A percentile compares a stretch with the other conserved stretches of the same genome.
Evolutionary conservation across 2,329 filamentous ascomycete genomes (phyloP).

Genomic region (Aspergillus ruber): DNA sequence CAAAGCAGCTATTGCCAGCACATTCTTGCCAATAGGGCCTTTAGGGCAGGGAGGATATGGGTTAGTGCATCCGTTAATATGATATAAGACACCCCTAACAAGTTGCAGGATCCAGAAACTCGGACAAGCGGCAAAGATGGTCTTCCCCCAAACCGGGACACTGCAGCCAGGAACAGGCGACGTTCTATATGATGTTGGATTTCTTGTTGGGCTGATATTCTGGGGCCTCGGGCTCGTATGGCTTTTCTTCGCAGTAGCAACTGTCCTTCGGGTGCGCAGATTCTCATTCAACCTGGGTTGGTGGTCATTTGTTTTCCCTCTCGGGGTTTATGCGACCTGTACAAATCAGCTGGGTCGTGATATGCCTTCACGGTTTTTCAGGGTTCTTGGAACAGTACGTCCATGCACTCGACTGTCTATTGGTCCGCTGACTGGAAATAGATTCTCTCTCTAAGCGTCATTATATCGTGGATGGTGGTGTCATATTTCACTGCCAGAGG

Average conservation of each 20-base stretch:
- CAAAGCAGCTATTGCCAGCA: conserved; percentile 59
- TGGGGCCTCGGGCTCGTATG: conserved; percentile 29
- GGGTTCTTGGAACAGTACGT: conserved; percentile 45
- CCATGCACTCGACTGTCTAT: neutral
- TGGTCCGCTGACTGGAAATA: neutral
- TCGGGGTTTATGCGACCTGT: conserved; percentile 48
- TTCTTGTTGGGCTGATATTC: conserved; percentile 24
- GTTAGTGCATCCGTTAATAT: conserved; percentile 8
- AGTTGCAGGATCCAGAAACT: conserved; percentile 37
- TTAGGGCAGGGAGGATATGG: conserved; percentile 59
- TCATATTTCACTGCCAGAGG: conserved; percentile 1
- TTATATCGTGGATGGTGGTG: conserved; percentile 4
- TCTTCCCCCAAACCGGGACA: conserved; percentile 18
- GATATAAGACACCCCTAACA: neutral
- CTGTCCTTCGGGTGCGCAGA: conserved; percentile 16
- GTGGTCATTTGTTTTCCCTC: conserved; percentile 54
- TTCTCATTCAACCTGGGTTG: conserved; percentile 57
- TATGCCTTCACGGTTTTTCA: conserved; percentile 50
- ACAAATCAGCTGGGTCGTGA: conserved; percentile 39
- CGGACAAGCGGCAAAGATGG: conserved; percentile 38
- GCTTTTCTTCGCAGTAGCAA: conserved; percentile 26
- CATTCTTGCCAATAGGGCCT: conserved; percentile 60
- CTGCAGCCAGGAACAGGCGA: conserved; percentile 18
- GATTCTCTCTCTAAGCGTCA: conserved; percentile 3
- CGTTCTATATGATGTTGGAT: conserved; percentile 22